Evolutionary conservation across 2,329 filamentous ascomycete species (phyloP).

Genomic region (Pochonia chlamydosporia): DNA sequence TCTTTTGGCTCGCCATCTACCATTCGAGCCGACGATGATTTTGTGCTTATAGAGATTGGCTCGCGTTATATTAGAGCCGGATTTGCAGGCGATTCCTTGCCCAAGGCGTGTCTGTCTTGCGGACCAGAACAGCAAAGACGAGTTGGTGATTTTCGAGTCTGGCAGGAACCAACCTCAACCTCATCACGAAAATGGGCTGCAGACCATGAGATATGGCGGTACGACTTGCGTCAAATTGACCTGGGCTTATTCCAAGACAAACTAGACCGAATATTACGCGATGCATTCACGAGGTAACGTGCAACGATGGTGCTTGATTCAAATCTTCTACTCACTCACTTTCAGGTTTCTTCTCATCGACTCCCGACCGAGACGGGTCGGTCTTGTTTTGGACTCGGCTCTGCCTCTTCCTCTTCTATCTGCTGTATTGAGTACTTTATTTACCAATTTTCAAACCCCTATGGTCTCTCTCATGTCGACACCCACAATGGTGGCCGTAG

Average conservation of each 20-base stretch:
- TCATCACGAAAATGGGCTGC: constrained; percentile 53
- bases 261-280: constrained; percentile 74
- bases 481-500: constrained; percentile 67
- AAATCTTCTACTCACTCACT: not conserved
- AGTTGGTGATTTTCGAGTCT: constrained; percentile 74
- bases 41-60: constrained; percentile 77
- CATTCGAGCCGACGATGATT: constrained; percentile 73
- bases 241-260: constrained; percentile 79
- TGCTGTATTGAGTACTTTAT: constrained; percentile 69
- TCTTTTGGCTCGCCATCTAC: constrained; percentile 54
- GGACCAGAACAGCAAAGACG: constrained; percentile 71
- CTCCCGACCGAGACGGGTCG: constrained; percentile 67
- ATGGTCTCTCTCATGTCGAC: constrained; percentile 75
- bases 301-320: not conserved
- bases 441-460: constrained; percentile 73
- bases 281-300: constrained; percentile 70
- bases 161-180: constrained; percentile 46
- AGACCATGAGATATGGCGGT: constrained; percentile 70
- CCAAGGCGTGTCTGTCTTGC: constrained; percentile 66
- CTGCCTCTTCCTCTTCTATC: constrained; percentile 75
- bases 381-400: constrained; percentile 70
- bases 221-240: constrained; percentile 68
- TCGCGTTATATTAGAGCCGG: constrained; percentile 73
- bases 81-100: constrained; percentile 76
- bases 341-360: constrained; percentile 61